Evolutionary conservation across 1,139 yeast genomes (phyloP), one percentile per base, ranked within the genome.

Genomic region (Hansenula anomala): DNA sequence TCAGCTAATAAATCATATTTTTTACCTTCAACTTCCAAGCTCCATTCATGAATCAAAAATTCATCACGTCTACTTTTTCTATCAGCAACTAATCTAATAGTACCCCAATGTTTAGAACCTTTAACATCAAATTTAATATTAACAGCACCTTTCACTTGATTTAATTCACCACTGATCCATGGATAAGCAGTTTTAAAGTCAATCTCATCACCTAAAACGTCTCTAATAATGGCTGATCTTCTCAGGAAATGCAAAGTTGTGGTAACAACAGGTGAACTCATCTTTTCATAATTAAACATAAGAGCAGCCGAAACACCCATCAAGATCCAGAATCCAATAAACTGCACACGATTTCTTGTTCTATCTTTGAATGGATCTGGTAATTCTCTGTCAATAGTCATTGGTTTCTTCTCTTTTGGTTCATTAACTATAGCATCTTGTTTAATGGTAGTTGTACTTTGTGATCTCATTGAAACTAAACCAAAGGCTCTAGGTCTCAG

Each of bases 271-370:
- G 97, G 96, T 9, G 95, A 85, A 39, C 84, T 78, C 19, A 89
- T 80, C 60, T 88, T 90, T 58, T 92, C 97, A 64, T 90, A 90
- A 67, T 92, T 89, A 73, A 90, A 81, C 51, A 89, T 85, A 29
- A 85, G 71, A 17, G 74, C 72, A 49, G 90, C 73, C 7, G 92
- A 69, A 8, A 76, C 65, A 10, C 78, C 73, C 66, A 88, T 82
- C 18, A 84, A 75, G 15, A 75, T 60, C 25, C 79, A 75, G 58
- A 88, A 89, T 1, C 70, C 69, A 7, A 70, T 61, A 53, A 88
- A 80, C 40, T 78, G 76, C 31, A 64, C 54, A 37, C 80, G 66
- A 49, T 75, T 75, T 44, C 63, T 66, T 41, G 70, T 71, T 46
- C 69, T 65, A 40, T 73, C 77, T 23, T 69, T 73, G 43, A 80